Conservation (phyloP, 345 rosid genomes). For the Linum tenue region DNA sequence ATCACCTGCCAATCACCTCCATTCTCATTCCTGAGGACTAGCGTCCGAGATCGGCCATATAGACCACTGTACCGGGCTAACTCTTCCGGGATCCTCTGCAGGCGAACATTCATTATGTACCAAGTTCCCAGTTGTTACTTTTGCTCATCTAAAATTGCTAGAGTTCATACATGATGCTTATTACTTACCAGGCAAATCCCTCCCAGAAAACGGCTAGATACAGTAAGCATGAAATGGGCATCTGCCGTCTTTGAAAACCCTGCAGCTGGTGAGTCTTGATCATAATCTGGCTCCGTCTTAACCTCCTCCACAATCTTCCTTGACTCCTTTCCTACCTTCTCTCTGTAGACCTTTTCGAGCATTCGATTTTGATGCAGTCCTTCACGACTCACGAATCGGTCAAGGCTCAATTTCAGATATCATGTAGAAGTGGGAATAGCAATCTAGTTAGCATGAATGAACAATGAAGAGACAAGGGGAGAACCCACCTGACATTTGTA, state of each 20-base stretch:
- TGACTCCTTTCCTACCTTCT: background rate
- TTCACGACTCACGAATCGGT: background rate
- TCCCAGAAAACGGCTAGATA: background rate
- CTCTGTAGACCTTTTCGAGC: background rate
- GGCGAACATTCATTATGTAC: background rate
- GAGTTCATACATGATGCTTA: too few species aligned
- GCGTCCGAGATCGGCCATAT: background rate
- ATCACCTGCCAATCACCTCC: background rate
- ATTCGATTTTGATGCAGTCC: background rate
- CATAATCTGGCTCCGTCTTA: background rate
- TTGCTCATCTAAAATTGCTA: background rate
- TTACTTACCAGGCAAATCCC: slow-evolving; percentile 3
- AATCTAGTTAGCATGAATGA: background rate
- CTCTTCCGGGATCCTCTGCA: slow-evolving; percentile 12
- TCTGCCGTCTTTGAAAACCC: background rate
- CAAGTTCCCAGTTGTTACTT: background rate
- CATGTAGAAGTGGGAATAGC: background rate
- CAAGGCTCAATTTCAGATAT: background rate
- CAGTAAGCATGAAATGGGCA: background rate
- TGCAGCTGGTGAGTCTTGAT: background rate
- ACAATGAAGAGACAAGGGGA: background rate
- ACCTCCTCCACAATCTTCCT: background rate
- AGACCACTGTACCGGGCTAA: slow-evolving; percentile 1
- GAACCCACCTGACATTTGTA: slow-evolving; percentile 8
- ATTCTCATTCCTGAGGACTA: slow-evolving; percentile 8